Evolutionary conservation across 345 rosid species (phyloP).

Genomic region (Pistacia atlantica): DNA sequence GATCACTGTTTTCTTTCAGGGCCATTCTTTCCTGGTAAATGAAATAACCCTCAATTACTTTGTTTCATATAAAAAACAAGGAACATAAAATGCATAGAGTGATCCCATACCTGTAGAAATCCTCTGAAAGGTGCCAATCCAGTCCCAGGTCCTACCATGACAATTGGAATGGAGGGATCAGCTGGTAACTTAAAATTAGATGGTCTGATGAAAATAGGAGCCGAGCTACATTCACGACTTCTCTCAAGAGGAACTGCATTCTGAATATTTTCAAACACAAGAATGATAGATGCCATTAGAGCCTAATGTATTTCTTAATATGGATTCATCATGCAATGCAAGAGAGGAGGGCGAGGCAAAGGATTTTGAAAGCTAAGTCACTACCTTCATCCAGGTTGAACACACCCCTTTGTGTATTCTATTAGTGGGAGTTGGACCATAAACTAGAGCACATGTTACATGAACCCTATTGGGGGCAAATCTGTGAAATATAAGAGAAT

Average conservation of each 20-base stretch:
- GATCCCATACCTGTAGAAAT: slow-evolving; percentile 49
- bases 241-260: slow-evolving; percentile 49
- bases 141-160: slow-evolving; percentile 75
- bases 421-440: slow-evolving; percentile 81
- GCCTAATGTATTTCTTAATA: not conserved
- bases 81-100: not conserved
- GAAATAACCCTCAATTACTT: slow-evolving; percentile 4
- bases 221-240: slow-evolving; percentile 54
- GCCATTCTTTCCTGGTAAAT: slow-evolving; percentile 73
- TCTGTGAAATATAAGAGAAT: slow-evolving; percentile 38
- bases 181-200: slow-evolving; percentile 64
- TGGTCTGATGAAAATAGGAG: slow-evolving; percentile 58
- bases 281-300: not conserved
- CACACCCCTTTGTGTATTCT: slow-evolving; percentile 92
- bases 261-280: slow-evolving; percentile 27
- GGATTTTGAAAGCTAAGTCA: not conserved
- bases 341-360: too few species aligned
- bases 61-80: not conserved
- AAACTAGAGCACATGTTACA: slow-evolving; percentile 94
- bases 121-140: slow-evolving; percentile 76
- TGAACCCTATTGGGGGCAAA: slow-evolving; percentile 83
- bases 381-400: slow-evolving; percentile 90
- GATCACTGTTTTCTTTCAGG: slow-evolving; percentile 71
- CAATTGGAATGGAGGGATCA: slow-evolving; percentile 50
- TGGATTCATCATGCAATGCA: not conserved